Base-by-base conservation (phyloP, 106 monocot species). In the Platanthera guangdongensis region DNA sequence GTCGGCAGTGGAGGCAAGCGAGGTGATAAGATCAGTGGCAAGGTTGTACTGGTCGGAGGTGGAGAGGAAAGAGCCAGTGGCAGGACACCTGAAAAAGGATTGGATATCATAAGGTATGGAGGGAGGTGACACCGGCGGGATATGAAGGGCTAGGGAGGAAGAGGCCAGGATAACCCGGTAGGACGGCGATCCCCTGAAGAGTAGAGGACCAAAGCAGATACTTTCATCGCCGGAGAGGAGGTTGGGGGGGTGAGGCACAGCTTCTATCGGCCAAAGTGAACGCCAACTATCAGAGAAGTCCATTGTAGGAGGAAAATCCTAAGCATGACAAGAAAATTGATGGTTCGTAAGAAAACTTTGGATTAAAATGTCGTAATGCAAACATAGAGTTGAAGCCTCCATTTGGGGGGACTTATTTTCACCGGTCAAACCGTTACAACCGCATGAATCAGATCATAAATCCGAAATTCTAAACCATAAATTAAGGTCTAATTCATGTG, bases 251-350 rank as follows among this genome's bases (percentile, higher is more conserved):
- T 53, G 28, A 25, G 51, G 11, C 57, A 76, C 30, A 76, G 50
- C 9, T 11, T 75, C 51, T 45, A 81, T 25, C 53, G 78, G 72
- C 78, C 78, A 78, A 11, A 76, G 47, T 14, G 81, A 81, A 4
- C 81, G 81, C 81, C 81, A 81, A 0, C 60, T 47, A 47, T 81
- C 51, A 3, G 81, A 81, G 54, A 76, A 81, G 57, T 81, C 49
- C 81, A 81, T 81, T 22, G 9, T 8, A 50, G 60, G 22, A 22
- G 3, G 52, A 53, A 53, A 53, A 53, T 53, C 52, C 13, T 3
- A 39, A 39, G 39, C 39, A 39, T 39, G 39, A 39, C 39, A 39
- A 39, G 2, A 39, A 39, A 39, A 39, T 3, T 39, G 39, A 39
- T 1, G 39, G 39, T 39, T 39, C 2, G 39, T 39, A 39, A 39